Conservation (phyloP, 176 grass and related monocot genomes). For the Zea luxurians region DNA sequence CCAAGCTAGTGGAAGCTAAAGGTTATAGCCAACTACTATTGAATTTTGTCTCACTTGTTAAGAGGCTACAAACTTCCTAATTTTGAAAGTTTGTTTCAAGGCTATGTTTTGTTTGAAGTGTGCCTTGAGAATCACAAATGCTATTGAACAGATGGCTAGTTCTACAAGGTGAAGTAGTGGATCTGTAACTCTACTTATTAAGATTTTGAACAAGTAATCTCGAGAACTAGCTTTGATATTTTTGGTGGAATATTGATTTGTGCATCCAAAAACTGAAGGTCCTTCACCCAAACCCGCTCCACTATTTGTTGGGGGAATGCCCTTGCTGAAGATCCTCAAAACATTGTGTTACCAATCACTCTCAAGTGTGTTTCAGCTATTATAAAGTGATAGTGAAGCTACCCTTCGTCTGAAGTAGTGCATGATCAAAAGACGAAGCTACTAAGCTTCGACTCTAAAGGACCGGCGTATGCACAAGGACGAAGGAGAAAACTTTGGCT, state of each 20-base stretch:
- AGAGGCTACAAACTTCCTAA: slow-evolving; percentile 14
- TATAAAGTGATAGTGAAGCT: too few species aligned
- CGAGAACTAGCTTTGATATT: slow-evolving; percentile 28
- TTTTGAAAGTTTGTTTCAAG: slow-evolving; percentile 45
- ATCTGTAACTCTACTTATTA: slow-evolving; percentile 77
- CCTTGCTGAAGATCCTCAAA: too few species aligned
- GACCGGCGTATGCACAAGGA: too few species aligned
- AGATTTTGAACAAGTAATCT: slow-evolving; percentile 98
- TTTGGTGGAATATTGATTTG: slow-evolving; percentile 14
- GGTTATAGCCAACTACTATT: neutral
- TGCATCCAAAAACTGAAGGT: neutral
- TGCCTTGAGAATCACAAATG: slow-evolving; percentile 93
- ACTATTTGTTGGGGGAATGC: too few species aligned
- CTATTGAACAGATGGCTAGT: slow-evolving; percentile 93
- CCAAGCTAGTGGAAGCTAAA: slow-evolving; percentile 6
- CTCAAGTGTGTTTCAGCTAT: too few species aligned
- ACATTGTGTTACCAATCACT: too few species aligned
- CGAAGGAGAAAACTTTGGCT: too few species aligned
- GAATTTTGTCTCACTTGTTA: slow-evolving; percentile 20
- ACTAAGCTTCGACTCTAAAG: too few species aligned
- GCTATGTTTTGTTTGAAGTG: slow-evolving; percentile 98
- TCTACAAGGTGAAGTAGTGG: slow-evolving; percentile 74
- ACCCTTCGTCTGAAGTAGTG: too few species aligned
- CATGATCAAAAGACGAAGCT: too few species aligned
- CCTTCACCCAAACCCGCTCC: too few species aligned